Evolutionary conservation across 2,329 filamentous ascomycete genomes (phyloP).

Genomic region (Colletotrichum trifolii): DNA sequence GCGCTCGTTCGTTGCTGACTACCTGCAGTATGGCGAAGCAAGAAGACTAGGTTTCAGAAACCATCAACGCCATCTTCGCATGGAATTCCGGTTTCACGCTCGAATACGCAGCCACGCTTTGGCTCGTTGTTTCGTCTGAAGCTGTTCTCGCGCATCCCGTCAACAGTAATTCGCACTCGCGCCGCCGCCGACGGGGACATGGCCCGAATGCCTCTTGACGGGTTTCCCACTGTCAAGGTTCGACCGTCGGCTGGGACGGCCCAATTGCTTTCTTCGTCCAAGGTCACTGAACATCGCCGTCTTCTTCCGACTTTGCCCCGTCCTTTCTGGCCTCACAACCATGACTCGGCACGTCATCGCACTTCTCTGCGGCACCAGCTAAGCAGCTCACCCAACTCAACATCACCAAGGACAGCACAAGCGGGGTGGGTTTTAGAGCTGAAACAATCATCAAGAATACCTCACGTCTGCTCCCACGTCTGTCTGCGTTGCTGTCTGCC

Average conservation of each 20-base stretch:
- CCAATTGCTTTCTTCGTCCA: background rate
- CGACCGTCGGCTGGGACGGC: constrained; percentile 16
- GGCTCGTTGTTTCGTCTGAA: constrained; percentile 34
- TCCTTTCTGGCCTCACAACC: background rate
- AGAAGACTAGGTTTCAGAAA: constrained; percentile 31
- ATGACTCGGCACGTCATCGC: constrained; percentile 28
- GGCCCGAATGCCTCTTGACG: constrained; percentile 21
- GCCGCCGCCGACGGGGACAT: constrained; percentile 11
- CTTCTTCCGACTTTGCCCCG: background rate
- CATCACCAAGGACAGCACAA: constrained; percentile 13
- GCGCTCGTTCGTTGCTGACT: constrained; percentile 1
- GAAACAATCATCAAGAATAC: constrained; percentile 23
- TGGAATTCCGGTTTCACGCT: constrained; percentile 35
- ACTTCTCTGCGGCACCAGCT: background rate
- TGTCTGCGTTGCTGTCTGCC: background rate
- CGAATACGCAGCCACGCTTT: constrained; percentile 15
- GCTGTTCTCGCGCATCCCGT: constrained; percentile 1
- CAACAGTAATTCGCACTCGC: constrained; percentile 32
- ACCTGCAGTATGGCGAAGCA: too few relatives aligned
- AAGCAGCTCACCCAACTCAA: constrained; percentile 5
- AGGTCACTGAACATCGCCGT: too few relatives aligned
- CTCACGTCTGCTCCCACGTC: constrained; percentile 3
- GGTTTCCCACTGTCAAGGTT: constrained; percentile 19
- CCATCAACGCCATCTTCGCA: constrained; percentile 27
- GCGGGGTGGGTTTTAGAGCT: constrained; percentile 35